Evolutionary conservation across 2,329 filamentous ascomycete species (phyloP).

Genomic region (Fonsecaea multimorphosa): DNA sequence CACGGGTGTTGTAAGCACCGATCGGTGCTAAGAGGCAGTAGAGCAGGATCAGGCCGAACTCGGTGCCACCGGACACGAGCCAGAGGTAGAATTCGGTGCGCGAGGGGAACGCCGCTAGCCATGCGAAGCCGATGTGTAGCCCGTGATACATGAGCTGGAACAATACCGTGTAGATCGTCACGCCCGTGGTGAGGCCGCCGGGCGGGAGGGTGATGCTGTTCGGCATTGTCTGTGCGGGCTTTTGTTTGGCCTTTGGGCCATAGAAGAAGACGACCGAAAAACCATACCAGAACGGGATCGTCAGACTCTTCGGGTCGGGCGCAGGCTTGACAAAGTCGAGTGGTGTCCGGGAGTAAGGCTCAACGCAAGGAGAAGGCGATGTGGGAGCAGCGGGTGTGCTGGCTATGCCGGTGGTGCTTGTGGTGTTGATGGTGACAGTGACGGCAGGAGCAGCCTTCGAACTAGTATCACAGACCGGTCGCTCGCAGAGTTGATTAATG

Average conservation of each 20-base stretch:
- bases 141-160: constrained; percentile 2
- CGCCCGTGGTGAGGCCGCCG: constrained; percentile 1
- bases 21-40: neutral
- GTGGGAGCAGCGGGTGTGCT: neutral
- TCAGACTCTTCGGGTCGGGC: constrained; percentile 4
- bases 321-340: constrained; percentile 3
- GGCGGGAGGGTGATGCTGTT: constrained; percentile 5
- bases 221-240: constrained; percentile 1
- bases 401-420: neutral
- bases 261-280: constrained; percentile 3
- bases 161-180: neutral
- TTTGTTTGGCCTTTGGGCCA: neutral
- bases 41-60: constrained; percentile 1
- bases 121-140: constrained; percentile 1
- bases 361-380: neutral
- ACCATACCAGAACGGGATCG: constrained; percentile 1
- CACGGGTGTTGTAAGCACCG: neutral
- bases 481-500: neutral
- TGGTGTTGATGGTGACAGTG: neutral
- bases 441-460: neutral
- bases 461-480: neutral
- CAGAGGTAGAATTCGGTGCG: constrained; percentile 9
- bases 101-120: constrained; percentile 4
- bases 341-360: neutral
- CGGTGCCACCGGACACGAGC: neutral